Base-by-base conservation (phyloP, 176 grass and related monocot genomes). In the Thinopyrum elongatum region DNA sequence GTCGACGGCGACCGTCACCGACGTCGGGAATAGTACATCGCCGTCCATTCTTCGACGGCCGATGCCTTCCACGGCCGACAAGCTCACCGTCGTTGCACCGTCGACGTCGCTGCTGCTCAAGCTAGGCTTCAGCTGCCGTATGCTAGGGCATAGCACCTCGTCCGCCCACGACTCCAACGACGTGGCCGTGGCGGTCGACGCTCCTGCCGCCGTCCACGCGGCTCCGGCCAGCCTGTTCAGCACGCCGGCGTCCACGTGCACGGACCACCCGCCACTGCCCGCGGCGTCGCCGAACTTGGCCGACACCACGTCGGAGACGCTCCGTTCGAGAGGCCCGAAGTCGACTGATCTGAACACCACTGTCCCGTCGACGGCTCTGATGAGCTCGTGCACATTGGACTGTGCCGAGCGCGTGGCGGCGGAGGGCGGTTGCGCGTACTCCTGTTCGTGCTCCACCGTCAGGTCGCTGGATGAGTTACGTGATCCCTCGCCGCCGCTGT, bases 381-480 rank as follows among this genome's bases (percentile, higher is more conserved):
- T 78, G 33, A 99, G 79, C 35, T 90, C 90, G 3, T 82, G 39
- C 1, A 88, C 38, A 11, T 60, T 66, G 0, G 82, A 67, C 53
- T 60, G 74, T 15, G 69, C 69, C 16, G 81, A 84, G 70, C 47
- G 84, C 14, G 29, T 86, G 12, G 17, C 64, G 47, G 46, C 4
- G 1, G 14, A 14, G 33, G 82, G 29, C 2, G 72, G 81, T 6
- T 61, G 88, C 6, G 46, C 79, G 61, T 85, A 88, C 16, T 92
- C 90, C 30, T 87, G 86, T 55, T 89, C 90, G 65, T 86, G 81
- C 74, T 96, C 97, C 58, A 92, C 86, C 36, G 97, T 99, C 10
- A 99, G 84, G 68, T 99, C 97, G 19, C 97, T 99, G 80, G 86
- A 93, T 15, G 88, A 92, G 53, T 88, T 92, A 33, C 82, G 75